Conservation (phyloP, 1,139 yeast genomes). For the Candida anutae region DNA sequence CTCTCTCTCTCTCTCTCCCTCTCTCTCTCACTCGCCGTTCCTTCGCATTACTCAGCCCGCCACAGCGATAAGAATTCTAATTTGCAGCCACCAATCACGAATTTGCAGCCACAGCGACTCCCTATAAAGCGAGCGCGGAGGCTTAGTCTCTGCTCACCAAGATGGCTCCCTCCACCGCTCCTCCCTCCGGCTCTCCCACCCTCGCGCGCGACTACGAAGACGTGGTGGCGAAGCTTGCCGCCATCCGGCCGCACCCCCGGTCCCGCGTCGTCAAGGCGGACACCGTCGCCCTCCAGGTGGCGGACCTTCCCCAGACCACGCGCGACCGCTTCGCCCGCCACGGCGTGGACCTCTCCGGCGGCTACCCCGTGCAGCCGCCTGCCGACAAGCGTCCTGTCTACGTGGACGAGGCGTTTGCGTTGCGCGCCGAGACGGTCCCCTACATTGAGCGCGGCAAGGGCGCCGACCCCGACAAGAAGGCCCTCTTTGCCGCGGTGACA, state of each 20-base stretch:
- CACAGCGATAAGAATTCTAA: no score
- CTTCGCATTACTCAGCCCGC: no score
- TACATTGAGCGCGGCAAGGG: constrained; percentile 11
- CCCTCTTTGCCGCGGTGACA: constrained; percentile 12
- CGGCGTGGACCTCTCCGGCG: constrained; percentile 10
- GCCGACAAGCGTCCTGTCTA: constrained; percentile 9
- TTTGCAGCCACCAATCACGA: no score
- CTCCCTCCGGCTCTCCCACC: no score
- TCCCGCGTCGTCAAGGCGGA: constrained; percentile 2
- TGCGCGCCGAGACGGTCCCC: constrained; percentile 10
- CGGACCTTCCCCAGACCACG: constrained; percentile 8
- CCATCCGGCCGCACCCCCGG: neutral
- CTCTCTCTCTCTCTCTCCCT: no score
- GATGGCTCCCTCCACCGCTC: no score
- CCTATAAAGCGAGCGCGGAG: no score
- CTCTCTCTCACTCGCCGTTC: no score
- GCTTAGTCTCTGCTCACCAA: no score
- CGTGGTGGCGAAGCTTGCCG: no score
- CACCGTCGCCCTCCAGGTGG: constrained; percentile 5
- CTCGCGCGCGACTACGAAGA: no score
- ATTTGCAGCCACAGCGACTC: no score
- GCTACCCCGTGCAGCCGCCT: constrained; percentile 10
- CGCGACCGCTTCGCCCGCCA: constrained; percentile 9
- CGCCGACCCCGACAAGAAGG: constrained; percentile 15
- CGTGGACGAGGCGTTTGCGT: constrained; percentile 11